Percentiles rank a stretch among this genome's conserved stretches.
Evolutionary conservation across 2,329 filamentous ascomycete species (phyloP).

Genomic region (Paraconiothyrium sp.): DNA sequence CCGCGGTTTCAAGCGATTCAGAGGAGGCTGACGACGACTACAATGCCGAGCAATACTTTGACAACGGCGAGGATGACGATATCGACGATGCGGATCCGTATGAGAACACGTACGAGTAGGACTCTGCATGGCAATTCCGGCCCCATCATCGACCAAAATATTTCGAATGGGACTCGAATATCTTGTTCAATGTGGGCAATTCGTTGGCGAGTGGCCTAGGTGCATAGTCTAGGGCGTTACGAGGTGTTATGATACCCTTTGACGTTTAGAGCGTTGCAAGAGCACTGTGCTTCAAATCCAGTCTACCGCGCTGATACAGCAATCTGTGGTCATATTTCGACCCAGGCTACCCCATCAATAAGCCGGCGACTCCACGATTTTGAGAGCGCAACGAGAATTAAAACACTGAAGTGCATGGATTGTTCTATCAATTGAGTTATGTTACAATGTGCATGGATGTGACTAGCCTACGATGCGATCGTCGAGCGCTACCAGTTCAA

Average conservation of each 20-base stretch:
- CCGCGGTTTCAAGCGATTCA: slow-evolving; percentile 65
- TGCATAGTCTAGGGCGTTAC: neutral
- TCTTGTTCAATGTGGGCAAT: neutral
- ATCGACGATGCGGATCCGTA: slow-evolving; percentile 49
- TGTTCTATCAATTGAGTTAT: neutral
- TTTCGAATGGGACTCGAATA: neutral
- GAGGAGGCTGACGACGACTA: slow-evolving; percentile 74
- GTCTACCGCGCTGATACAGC: neutral
- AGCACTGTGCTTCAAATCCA: too few species aligned
- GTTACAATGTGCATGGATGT: too few species aligned
- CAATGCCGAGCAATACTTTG: slow-evolving; percentile 67
- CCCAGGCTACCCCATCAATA: neutral
- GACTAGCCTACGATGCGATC: neutral
- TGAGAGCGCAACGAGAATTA: neutral
- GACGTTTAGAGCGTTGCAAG: neutral
- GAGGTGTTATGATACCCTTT: slow-evolving; percentile 3
- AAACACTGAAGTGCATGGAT: neutral
- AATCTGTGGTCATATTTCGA: neutral
- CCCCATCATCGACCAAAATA: neutral
- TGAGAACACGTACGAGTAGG: slow-evolving; percentile 47
- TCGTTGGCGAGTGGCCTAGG: neutral
- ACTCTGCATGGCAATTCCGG: neutral
- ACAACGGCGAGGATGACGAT: slow-evolving; percentile 61
- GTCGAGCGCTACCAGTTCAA: neutral
- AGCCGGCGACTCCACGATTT: neutral